Base-by-base conservation (phyloP, 2,329 filamentous ascomycete genomes). In the Plectosphaerella cucumerina region DNA sequence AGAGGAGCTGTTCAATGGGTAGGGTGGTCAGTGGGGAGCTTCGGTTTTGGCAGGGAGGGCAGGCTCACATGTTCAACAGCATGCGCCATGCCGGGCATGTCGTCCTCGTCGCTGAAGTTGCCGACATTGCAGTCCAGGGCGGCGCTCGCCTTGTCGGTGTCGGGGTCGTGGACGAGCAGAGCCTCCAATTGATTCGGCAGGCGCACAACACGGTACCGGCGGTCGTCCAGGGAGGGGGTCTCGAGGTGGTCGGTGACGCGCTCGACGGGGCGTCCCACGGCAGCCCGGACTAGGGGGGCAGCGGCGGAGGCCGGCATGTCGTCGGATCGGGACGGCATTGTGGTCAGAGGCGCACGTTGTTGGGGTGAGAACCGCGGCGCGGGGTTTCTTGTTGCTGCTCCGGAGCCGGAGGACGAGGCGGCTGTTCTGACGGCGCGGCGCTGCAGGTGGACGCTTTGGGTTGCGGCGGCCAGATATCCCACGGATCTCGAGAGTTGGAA, bases 131-230 rank as follows among this genome's bases (percentile, higher is more conserved):
- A 92, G 66, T 97, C 94, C 64, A 97, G 84, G 47, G 93, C 89
- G 10, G 93, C 94, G 62, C 91, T 96, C 57, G 94, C 92, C 78
- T 97, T 97, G 76, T 99, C 94, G 8, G 94, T 96, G 56, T 95
- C 87, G 1, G 89, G 82, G 71, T 99, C 94, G 66, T 97, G 93
- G 50, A 97, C 94, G 47, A 99, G 74, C 17, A 99, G 77, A 8
- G 85, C 93, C 75, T 99, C 93, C 15, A 99, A 81, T 67, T 92
- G 80, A 69, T 99, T 99, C 44, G 82, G 75, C 49, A 99, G 78
- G 49, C 84, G 82, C 60, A 97, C 86, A 56, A 99, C 90, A 52
- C 93, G 82, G 67, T 99, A 99, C 31, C 84, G 81, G 49, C 93
- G 84, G 67, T 96, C 85, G 69, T 97, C 93, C 50, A 95, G 78